Base-by-base conservation (phyloP, 2,329 filamentous ascomycete genomes). In the Xylaria sp. region DNA sequence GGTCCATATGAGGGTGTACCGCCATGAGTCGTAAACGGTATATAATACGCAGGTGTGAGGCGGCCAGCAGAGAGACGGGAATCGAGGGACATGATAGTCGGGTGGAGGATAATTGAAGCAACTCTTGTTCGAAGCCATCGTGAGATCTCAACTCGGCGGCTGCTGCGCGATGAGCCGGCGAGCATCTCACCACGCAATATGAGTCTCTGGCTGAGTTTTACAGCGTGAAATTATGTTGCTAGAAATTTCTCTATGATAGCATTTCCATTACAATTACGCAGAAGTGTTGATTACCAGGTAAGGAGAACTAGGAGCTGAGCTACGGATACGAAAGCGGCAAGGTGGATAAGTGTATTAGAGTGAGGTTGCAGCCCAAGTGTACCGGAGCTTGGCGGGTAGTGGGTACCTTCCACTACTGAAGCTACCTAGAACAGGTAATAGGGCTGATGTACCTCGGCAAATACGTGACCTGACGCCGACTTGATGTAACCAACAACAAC, bases 1-100 rank as follows among this genome's bases (percentile, higher is more conserved):
- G 0, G 94, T 97, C 94, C 94, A 98, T 78, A 91, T 87, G 18
- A 96, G 82, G 0, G 94, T 97, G 80, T 96, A 97, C 72, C 91
- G 91, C 91, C 93, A 95, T 65, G 97, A 92, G 77, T 97, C 93
- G 69, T 81, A 79, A 2, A 93, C 85, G 76, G 91, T 86, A 83
- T 93, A 95, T 74, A 97, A 89, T 46, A 88, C 87, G 69, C 87
- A 86, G 54, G 86, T 82, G 67, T 83, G 80, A 13, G 90, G 84
- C 41, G 91, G 90, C 88, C 93, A 91, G 82, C 94, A 94, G 69
- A 98, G 89, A 46, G 92, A 93, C 1, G 94, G 94, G 78, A 97
- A 98, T 4, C 84, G 79, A 23, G 94, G 94, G 25, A 88, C 87
- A 31, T 81, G 79, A 82, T 97, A 96, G 78, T 85, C 85, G 13